phyloP scores from a whole-genome alignment of 2,329 filamentous ascomycete species.

The Elsinoe fawcettii region DNA sequence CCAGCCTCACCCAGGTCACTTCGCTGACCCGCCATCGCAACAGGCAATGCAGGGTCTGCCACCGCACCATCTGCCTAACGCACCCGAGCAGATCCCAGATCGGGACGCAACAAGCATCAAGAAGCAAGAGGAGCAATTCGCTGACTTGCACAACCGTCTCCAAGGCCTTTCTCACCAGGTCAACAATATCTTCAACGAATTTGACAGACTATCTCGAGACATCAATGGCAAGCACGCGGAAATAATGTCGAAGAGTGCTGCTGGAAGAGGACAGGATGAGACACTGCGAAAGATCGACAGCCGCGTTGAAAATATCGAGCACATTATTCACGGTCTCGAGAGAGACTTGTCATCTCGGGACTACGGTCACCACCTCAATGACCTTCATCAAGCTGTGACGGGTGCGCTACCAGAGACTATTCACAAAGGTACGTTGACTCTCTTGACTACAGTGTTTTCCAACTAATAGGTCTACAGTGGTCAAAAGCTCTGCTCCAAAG shows the following conservation, averaged over 20 bases:
- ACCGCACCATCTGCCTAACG: conserved; percentile 32
- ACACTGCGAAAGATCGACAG: conserved; percentile 27
- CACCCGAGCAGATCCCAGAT: conserved; percentile 35
- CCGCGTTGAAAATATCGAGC: conserved; percentile 48
- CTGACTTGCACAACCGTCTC: conserved; percentile 76
- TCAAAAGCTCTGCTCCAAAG: conserved; percentile 47
- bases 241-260: conserved; percentile 26
- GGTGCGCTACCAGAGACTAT: conserved; percentile 45
- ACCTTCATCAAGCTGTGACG: conserved; percentile 47
- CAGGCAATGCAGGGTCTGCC: not conserved
- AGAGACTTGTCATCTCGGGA: conserved; percentile 50
- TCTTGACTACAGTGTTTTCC: not conserved
- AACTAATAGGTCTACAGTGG: conserved; percentile 34
- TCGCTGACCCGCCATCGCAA: conserved; percentile 19
- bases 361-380: conserved; percentile 47
- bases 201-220: conserved; percentile 45
- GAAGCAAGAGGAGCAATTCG: conserved; percentile 56
- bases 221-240: conserved; percentile 53
- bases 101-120: conserved; percentile 32
- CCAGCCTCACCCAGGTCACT: conserved; percentile 22
- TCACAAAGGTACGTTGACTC: conserved; percentile 40
- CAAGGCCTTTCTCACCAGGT: conserved; percentile 65
- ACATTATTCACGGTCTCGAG: conserved; percentile 43
- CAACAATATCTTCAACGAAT: conserved; percentile 51
- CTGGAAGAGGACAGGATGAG: conserved; percentile 5